These are phyloP conservation scores for Bruguiera parviflora DNA, from an alignment of 345 rosid species.

Conservation along the genomic window DNA sequence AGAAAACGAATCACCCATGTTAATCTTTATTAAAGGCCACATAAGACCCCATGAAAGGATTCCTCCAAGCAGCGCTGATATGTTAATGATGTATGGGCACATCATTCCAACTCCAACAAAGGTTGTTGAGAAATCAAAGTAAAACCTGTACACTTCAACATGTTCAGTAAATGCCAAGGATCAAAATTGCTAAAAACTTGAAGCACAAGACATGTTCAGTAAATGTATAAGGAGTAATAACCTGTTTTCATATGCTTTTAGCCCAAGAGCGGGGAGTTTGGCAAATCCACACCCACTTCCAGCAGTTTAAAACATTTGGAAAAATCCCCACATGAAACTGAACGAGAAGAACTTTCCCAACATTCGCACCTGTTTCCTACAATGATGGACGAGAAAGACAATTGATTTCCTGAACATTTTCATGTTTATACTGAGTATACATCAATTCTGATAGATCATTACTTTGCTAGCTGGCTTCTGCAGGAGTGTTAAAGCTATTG, in stretches of 20 bases:
- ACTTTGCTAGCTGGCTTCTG: conserved; percentile 77
- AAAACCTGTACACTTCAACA: conserved; percentile 51
- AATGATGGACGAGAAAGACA: conserved; percentile 2
- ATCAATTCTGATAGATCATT: not conserved
- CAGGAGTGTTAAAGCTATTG: conserved; percentile 78
- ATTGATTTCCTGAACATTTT: not conserved
- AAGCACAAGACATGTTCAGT: not conserved
- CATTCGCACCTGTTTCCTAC: conserved; percentile 68
- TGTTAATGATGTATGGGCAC: conserved; percentile 66
- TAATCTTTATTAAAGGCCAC: conserved; percentile 75
- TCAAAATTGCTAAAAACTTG: not conserved
- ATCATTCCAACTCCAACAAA: conserved; percentile 94
- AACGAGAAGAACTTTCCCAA: conserved; percentile 70
- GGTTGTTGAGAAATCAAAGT: conserved; percentile 77
- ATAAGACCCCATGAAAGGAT: conserved; percentile 77
- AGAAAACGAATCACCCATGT: conserved; percentile 58
- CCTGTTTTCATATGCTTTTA: conserved; percentile 57
- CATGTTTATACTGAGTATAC: not conserved
- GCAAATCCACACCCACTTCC: conserved; percentile 59
- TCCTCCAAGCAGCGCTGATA: conserved; percentile 66
- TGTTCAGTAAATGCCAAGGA: not conserved
- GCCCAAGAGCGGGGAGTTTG: conserved; percentile 77
- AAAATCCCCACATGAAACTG: conserved; percentile 85
- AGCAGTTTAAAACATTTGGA: conserved; percentile 78
- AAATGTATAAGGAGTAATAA: conserved; percentile 4